Base-by-base conservation (phyloP, 257 asterid species). In the Nicotiana paniculata region DNA sequence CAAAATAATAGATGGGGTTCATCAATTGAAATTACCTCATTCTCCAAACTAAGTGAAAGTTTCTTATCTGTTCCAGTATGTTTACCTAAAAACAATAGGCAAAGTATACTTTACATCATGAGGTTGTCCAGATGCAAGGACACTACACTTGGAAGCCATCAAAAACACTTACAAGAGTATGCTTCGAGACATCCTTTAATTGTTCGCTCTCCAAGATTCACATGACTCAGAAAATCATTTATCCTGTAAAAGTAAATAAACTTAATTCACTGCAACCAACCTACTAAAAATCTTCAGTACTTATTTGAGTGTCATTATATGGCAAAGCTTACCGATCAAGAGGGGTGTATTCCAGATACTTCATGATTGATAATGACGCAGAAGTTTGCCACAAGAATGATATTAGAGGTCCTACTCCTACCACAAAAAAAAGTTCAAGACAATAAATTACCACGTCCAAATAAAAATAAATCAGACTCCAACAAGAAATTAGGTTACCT, bases 11-110 rank as follows among this genome's bases (percentile, higher is more conserved):
- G 58, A 70, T 43, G 8, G 43, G 12, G 21, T 43, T 77, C 66
- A 81, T 67, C 79, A 87, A 88, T 24, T 32, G 35, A 75, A 83
- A 64, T 85, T 80, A 90, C 99, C 98, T 94, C 98, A 82, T 90
- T 92, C 87, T 96, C 99, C 92, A 96, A 83, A 82, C 99, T 93
- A 64, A 96, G 88, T 8, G 99, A 96, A 58, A 96, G 96, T 89
- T 88, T 93, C 93, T 95, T 94, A 88, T 96, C 98, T 3, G 93
- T 84, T 88, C 93, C 97, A 0, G 98, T 85, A 85, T 96, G 97
- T 85, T 96, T 96, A 92, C 99, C 99, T 96, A 54, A 53, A 82
- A 77, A 83, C 66, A 54, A 48, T 75, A 81, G 84, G n/a, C 75
- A 78, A 84, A 63, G 72, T 65, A 81, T 58, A 32, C 53, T 16